A percentile compares a stretch with the other conserved stretches of the same genome.
Evolutionary conservation across 2,329 filamentous ascomycete species (phyloP).

Genomic region (Pseudocercospora pini-densiflorae): DNA sequence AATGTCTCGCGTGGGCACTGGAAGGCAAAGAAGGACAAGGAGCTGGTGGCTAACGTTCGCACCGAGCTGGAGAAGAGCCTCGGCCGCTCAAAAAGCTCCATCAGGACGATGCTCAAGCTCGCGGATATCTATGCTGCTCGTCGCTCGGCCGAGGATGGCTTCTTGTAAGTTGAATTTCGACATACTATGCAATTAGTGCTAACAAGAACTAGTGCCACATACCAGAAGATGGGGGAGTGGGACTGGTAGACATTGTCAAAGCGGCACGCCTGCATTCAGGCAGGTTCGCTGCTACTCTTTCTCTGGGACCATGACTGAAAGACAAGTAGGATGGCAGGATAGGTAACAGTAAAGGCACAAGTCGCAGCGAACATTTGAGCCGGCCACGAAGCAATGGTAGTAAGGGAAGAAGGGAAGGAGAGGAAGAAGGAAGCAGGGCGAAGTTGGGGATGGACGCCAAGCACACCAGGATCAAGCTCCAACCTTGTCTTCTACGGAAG

Average conservation of each 20-base stretch:
- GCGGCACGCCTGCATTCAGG: no score
- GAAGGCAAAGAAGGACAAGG: background rate
- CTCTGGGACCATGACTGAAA: background rate
- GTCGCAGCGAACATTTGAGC: no score
- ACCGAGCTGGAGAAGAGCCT: background rate
- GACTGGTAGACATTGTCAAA: background rate
- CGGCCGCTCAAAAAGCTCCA: background rate
- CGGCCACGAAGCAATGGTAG: no score
- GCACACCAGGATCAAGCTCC: background rate
- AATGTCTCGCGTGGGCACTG: background rate
- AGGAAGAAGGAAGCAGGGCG: background rate
- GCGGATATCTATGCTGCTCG: background rate
- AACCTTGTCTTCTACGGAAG: background rate
- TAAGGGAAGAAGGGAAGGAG: no score
- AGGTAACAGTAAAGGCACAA: no score
- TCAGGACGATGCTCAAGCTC: background rate
- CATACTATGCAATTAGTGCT: background rate
- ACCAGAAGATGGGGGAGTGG: background rate
- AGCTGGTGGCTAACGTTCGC: background rate
- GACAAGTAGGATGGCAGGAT: no score
- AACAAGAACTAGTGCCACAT: background rate
- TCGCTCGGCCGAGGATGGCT: background rate
- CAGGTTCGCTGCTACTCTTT: background rate
- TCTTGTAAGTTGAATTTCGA: background rate
- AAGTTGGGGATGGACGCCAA: background rate